Percentiles rank a stretch among this genome's conserved stretches.
Conservation (phyloP, 192 early-diverging fungal genomes). For the Entomortierella chlamydospora region DNA sequence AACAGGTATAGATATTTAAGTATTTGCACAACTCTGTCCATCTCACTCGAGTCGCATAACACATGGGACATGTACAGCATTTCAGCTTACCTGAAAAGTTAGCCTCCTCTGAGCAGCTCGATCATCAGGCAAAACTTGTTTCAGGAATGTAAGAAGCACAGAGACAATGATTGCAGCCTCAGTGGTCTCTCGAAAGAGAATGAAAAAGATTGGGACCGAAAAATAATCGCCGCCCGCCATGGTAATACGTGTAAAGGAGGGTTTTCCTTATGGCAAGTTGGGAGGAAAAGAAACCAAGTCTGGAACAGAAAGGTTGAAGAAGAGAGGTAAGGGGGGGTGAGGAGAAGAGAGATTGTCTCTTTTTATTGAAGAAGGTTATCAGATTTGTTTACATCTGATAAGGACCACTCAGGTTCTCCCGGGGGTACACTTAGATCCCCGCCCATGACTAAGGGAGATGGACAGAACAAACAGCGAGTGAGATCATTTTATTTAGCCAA, state of each 20-base stretch:
- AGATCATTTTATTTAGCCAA: no score
- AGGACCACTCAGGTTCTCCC: no score
- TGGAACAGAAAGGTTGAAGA: conserved; percentile 71
- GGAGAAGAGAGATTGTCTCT: conserved; percentile 3
- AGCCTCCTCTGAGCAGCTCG: conserved; percentile 1
- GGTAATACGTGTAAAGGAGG: background rate
- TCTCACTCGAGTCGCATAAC: no score
- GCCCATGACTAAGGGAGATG: background rate
- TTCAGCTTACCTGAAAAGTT: conserved; percentile 13
- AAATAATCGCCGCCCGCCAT: background rate
- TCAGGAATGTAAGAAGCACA: conserved; percentile 79
- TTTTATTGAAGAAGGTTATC: no score
- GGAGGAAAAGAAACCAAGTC: no score
- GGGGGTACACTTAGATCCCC: no score
- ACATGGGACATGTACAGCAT: no score
- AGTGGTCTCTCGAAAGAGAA: conserved; percentile 52
- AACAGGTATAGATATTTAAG: background rate
- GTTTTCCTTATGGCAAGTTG: no score
- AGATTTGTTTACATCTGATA: no score
- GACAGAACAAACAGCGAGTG: background rate
- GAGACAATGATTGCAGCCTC: conserved; percentile 90
- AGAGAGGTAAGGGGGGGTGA: conserved; percentile 59
- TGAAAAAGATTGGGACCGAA: conserved; percentile 1
- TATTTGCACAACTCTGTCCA: background rate
- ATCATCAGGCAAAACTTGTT: conserved; percentile 29